These are phyloP conservation scores for Pythium oligandrum DNA, from an alignment of 352 stramenopile genomes.

Conservation along the genomic window DNA sequence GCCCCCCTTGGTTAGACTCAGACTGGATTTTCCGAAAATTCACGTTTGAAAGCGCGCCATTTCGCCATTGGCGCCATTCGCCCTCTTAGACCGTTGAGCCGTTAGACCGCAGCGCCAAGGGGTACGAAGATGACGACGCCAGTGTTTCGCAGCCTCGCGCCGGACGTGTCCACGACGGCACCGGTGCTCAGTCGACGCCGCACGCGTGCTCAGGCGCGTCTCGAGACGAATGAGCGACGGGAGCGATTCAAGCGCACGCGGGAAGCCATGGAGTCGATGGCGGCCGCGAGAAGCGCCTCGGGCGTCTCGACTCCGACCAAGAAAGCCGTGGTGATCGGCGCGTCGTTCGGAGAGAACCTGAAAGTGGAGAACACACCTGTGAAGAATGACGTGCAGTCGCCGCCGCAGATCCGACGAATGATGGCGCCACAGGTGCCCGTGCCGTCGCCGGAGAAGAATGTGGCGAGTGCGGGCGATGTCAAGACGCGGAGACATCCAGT, in stretches of 20 bases:
- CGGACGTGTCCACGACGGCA: slow-evolving; percentile 3
- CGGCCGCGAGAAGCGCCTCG: background rate
- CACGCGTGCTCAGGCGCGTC: slow-evolving; percentile 26
- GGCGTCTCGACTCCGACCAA: background rate
- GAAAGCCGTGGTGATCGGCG: slow-evolving; percentile 13
- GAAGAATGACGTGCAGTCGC: slow-evolving; percentile 28
- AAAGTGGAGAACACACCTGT: slow-evolving; percentile 40
- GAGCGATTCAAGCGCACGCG: slow-evolving; percentile 28
- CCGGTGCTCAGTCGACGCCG: slow-evolving; percentile 8
- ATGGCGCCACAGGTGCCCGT: slow-evolving; percentile 14
- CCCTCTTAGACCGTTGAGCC: no score
- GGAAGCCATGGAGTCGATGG: slow-evolving; percentile 15
- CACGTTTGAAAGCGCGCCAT: no score
- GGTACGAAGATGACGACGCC: no score
- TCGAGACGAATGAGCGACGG: slow-evolving; percentile 21
- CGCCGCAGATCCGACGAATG: slow-evolving; percentile 9
- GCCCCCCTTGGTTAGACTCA: no score
- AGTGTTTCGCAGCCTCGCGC: slow-evolving; percentile 15
- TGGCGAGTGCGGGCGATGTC: background rate
- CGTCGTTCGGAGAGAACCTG: slow-evolving; percentile 23
- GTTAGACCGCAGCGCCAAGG: no score
- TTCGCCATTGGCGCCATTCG: no score
- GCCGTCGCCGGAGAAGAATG: slow-evolving; percentile 24
- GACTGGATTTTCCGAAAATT: no score
- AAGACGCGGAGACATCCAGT: slow-evolving; percentile 19